Evolutionary conservation across 495 filamentous ascomycete species (phyloP).

Genomic region (Annulohypoxylon bovei): DNA sequence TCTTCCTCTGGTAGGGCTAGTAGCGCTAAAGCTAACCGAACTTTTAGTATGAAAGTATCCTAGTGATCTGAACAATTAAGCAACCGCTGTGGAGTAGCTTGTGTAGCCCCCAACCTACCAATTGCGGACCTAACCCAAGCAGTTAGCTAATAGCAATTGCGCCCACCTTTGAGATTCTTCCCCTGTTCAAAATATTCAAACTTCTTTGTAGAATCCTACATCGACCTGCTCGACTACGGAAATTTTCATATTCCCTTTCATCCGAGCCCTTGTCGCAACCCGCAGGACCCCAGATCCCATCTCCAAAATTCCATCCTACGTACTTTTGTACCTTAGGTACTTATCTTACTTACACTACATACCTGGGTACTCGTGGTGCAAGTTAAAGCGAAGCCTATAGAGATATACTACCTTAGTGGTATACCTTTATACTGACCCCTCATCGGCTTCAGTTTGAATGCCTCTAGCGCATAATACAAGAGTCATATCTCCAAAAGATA

Average conservation of each 20-base stretch:
- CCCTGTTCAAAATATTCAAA: conserved; percentile 7
- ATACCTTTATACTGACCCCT: no score
- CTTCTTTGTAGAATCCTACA: conserved; percentile 29
- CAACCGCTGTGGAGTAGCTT: conserved; percentile 1
- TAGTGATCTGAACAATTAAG: background rate
- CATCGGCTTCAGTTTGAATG: background rate
- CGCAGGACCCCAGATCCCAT: conserved; percentile 37
- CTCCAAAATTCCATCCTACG: conserved; percentile 21
- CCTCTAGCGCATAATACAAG: background rate
- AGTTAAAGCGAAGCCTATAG: background rate
- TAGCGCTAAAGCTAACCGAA: conserved; percentile 2
- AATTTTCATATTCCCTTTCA: conserved; percentile 44
- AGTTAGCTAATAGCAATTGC: background rate
- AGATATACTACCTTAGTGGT: background rate
- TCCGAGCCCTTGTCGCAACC: conserved; percentile 36
- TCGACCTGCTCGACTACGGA: conserved; percentile 27
- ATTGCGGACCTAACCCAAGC: background rate
- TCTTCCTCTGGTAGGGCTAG: conserved; percentile 15
- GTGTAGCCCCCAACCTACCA: background rate
- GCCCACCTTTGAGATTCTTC: background rate
- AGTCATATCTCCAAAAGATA: background rate
- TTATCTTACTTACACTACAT: no score
- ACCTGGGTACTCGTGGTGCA: no score
- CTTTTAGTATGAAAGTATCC: background rate
- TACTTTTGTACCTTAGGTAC: conserved; percentile 25